Evolutionary conservation across 2,329 filamentous ascomycete genomes (phyloP).

Genomic region (Cladorrhinum sp.): DNA sequence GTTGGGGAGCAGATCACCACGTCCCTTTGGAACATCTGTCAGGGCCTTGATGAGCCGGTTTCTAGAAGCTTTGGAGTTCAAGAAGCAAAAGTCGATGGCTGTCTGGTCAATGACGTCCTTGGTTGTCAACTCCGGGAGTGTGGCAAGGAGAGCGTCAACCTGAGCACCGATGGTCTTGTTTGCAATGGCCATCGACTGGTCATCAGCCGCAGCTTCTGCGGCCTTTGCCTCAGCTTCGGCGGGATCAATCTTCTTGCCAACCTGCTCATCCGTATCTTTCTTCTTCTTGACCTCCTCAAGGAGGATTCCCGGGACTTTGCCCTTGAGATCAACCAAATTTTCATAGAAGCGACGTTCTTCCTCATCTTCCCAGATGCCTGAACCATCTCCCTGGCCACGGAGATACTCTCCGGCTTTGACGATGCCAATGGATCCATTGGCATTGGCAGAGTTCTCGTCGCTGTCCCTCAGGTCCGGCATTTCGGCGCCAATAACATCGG

Average conservation of each 20-base stretch:
- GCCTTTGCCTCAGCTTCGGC: slow-evolving; percentile 51
- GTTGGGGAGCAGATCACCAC: slow-evolving; percentile 82
- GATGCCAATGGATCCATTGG: slow-evolving; percentile 80
- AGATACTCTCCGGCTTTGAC: slow-evolving; percentile 94
- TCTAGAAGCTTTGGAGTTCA: slow-evolving; percentile 96
- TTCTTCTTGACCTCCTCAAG: slow-evolving; percentile 96
- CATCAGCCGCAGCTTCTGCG: slow-evolving; percentile 59
- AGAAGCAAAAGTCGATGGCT: slow-evolving; percentile 94
- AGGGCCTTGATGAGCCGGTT: slow-evolving; percentile 91
- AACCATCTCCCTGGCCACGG: slow-evolving; percentile 81
- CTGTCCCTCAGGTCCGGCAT: slow-evolving; percentile 92
- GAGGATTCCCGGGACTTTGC: slow-evolving; percentile 89
- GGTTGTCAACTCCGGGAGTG: slow-evolving; percentile 85
- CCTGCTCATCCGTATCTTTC: slow-evolving; percentile 73
- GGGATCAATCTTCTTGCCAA: slow-evolving; percentile 69
- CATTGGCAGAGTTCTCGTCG: slow-evolving; percentile 62
- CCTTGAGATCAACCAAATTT: slow-evolving; percentile 90
- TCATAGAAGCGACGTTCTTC: slow-evolving; percentile 98
- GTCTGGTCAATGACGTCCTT: slow-evolving; percentile 91
- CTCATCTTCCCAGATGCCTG: slow-evolving; percentile 98
- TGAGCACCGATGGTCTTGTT: slow-evolving; percentile 98
- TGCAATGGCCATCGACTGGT: slow-evolving; percentile 88
- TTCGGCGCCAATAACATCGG: slow-evolving; percentile 81
- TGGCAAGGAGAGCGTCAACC: slow-evolving; percentile 83
- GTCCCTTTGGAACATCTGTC: slow-evolving; percentile 91